These are phyloP conservation scores for Colletotrichum neosansevieriae DNA, from an alignment of 2,329 filamentous ascomycete genomes.

Conservation along the genomic window DNA sequence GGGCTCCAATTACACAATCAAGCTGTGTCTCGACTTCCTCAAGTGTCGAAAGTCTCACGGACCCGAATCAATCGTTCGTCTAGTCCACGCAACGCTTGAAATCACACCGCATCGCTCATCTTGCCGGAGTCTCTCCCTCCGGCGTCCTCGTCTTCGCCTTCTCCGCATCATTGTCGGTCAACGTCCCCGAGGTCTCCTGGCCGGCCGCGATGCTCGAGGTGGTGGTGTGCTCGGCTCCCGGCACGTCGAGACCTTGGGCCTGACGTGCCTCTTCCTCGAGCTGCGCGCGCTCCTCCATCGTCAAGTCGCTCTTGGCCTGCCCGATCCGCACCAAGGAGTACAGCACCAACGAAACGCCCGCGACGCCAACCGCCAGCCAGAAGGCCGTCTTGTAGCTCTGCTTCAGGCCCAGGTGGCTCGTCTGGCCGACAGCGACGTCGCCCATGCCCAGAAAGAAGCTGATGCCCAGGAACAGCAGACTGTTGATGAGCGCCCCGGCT, in stretches of 20 bases:
- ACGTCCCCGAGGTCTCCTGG: conserved; percentile 14
- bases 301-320: conserved; percentile 42
- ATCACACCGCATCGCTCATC: background rate
- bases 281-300: conserved; percentile 41
- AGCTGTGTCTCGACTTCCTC: background rate
- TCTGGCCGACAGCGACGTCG: conserved; percentile 71
- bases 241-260: background rate
- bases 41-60: background rate
- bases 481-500: conserved; percentile 79
- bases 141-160: background rate
- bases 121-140: conserved; percentile 16
- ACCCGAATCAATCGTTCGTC: background rate
- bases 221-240: background rate
- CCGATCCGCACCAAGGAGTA: conserved; percentile 63
- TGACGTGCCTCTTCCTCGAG: conserved; percentile 33
- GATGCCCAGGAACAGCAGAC: conserved; percentile 77
- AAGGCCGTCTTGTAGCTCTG: conserved; percentile 74
- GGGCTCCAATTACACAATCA: background rate
- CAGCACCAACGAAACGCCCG: conserved; percentile 62
- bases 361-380: conserved; percentile 72
- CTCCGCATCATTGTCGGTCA: conserved; percentile 29
- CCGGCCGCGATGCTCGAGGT: background rate
- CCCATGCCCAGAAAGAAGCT: conserved; percentile 78
- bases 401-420: conserved; percentile 55
- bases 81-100: background rate